A percentile compares a stretch with the other conserved stretches of the same genome.
These are phyloP conservation scores for Forsythia viridissima DNA, from an alignment of 257 asterid species.

Conservation along the genomic window DNA sequence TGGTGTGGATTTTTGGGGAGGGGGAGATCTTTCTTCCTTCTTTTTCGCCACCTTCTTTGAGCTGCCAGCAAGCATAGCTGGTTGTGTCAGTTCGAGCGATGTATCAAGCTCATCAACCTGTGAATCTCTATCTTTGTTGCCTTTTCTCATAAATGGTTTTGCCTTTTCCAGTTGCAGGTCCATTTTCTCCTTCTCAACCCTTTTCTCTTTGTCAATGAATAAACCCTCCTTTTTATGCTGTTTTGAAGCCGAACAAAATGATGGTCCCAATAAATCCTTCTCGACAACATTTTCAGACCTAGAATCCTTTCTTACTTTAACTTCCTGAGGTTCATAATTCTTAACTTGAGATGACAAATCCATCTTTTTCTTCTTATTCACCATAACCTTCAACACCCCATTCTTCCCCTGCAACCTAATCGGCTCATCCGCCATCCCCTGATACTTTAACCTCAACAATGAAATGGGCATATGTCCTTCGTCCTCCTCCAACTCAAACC, in stretches of 20 bases:
- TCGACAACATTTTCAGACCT: constrained; percentile 41
- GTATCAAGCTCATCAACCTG: constrained; percentile 61
- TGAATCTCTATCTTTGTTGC: constrained; percentile 35
- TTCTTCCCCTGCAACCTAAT: constrained; percentile 94
- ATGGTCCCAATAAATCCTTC: constrained; percentile 34
- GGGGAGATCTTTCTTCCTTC: constrained; percentile 34
- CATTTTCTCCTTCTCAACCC: constrained; percentile 40
- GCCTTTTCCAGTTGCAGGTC: constrained; percentile 42
- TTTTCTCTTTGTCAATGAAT: constrained; percentile 38
- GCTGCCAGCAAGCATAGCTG: constrained; percentile 48
- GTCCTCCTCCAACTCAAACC: constrained; percentile 49
- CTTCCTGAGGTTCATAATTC: constrained; percentile 40
- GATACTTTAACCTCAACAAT: constrained; percentile 52
- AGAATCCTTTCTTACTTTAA: constrained; percentile 48
- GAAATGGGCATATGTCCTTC: constrained; percentile 61
- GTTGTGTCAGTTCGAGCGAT: constrained; percentile 67
- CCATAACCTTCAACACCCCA: constrained; percentile 95
- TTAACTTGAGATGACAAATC: constrained; percentile 40
- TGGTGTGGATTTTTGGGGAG: constrained; percentile 37
- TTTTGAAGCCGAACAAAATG: constrained; percentile 40
- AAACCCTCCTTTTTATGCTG: constrained; percentile 47
- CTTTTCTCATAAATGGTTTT: constrained; percentile 39
- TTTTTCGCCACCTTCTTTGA: constrained; percentile 57
- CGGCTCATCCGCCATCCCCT: constrained; percentile 50
- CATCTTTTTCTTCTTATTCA: constrained; percentile 71